Evolutionary conservation across 164 flowering plant genomes (phyloP), one percentile per base, ranked within the genome.

Genomic region (Kingdonia uniflora): DNA sequence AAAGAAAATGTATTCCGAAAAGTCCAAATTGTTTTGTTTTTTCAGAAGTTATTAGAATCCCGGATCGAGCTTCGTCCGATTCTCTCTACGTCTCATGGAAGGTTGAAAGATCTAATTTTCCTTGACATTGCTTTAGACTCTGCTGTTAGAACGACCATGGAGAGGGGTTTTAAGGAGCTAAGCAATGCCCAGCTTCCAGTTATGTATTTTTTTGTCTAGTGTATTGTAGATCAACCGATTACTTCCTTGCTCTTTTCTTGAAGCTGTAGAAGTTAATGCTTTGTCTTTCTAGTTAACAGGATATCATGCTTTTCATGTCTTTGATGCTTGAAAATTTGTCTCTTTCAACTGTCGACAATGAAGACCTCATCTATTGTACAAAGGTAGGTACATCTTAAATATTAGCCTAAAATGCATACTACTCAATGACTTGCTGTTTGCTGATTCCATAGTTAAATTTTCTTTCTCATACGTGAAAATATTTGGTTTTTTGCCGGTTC

Each of bases 81-180:
- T 51, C 52, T 67, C 12, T 44, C 55, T 16, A 54, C 47, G 41
- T 45, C 67, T 15, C 67, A 67, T 49, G 64, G 39, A 55, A 67
- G 67, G 64, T 37, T 63, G 57, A 67, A 63, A 57, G 71, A 67
- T 52, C 40, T 67, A 35, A 52, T 67, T 15, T 67, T 67, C 39
- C 64, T 67, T 17, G 71, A 67, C 51, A 54, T 67, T 63, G 63
- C 71, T 41, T 59, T 67, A 54, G 67, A 62, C 54, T 67, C 67
- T 16, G 40, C 71, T 63, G 54, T 67, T 25, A 67, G 55, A 50
- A 67, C 67, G 12, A 56, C 67, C 50, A 58, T 58, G 60, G 71
- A 63, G 62, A 58, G 64, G 42, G 57, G 67, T 45, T 47, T 61
- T 38, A 43, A 58, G 60, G 64, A 55, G 26, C 57, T 67, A 20